These are phyloP conservation scores for Russula foetens DNA, from an alignment of 768 basidiomycete species.

Conservation along the genomic window DNA sequence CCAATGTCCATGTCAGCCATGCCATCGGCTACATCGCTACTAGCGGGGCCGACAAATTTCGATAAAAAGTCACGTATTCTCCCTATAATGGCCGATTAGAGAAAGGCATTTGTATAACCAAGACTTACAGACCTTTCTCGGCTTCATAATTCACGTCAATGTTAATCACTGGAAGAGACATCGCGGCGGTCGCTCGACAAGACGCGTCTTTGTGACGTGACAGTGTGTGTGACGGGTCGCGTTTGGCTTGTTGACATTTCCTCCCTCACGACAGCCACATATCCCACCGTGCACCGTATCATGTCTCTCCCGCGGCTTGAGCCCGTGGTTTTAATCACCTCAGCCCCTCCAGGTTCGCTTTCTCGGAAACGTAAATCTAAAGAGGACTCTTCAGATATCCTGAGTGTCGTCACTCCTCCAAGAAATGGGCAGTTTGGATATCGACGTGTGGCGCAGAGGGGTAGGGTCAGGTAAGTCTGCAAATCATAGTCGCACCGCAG, in stretches of 20 bases:
- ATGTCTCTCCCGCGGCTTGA: neutral
- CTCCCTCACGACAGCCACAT: no score
- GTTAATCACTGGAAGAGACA: slow-evolving; percentile 59
- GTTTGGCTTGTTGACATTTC: neutral
- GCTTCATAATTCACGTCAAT: slow-evolving; percentile 58
- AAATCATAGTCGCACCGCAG: slow-evolving; percentile 36
- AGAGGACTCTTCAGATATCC: neutral
- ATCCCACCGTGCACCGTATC: neutral
- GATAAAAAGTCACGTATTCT: slow-evolving; percentile 65
- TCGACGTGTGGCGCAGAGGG: neutral
- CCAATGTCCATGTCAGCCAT: slow-evolving; percentile 66
- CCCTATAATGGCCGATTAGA: slow-evolving; percentile 32
- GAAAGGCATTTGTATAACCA: neutral
- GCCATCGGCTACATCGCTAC: slow-evolving; percentile 57
- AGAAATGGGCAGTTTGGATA: neutral
- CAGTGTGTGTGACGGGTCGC: slow-evolving; percentile 1
- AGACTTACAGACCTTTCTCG: slow-evolving; percentile 50
- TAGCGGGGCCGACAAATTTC: slow-evolving; percentile 47
- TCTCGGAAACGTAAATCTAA: slow-evolving; percentile 14
- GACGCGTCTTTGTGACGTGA: slow-evolving; percentile 19
- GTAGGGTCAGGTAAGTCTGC: neutral
- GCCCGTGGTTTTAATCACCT: neutral
- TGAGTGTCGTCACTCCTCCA: neutral
- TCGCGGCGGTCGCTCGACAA: slow-evolving; percentile 29
- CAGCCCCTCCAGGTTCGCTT: neutral